Evolutionary conservation across 2,329 filamentous ascomycete species (phyloP).

Genomic region (Monilinia polystroma): DNA sequence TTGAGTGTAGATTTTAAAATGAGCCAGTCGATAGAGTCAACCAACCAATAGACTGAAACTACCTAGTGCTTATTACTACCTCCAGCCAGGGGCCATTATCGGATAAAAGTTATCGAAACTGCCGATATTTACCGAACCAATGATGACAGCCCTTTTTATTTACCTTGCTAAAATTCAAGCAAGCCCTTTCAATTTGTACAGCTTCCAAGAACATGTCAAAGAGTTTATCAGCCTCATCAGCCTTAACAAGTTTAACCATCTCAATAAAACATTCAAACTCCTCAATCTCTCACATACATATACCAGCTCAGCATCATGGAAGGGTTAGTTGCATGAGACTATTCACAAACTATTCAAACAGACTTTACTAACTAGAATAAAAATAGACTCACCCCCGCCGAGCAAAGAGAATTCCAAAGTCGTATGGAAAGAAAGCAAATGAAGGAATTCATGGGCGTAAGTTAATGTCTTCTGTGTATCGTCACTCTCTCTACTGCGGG

Average conservation of each 20-base stretch:
- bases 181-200: constrained; percentile 13
- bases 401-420: constrained; percentile 89
- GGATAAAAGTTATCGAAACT: constrained; percentile 7
- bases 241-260: constrained; percentile 8
- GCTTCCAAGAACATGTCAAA: constrained; percentile 14
- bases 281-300: background rate
- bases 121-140: constrained; percentile 11
- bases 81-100: background rate
- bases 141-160: background rate
- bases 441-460: constrained; percentile 97
- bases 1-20: no score
- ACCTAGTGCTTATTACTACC: no score
- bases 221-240: constrained; percentile 24
- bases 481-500: background rate
- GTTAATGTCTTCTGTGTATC: constrained; percentile 41
- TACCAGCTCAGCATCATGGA: constrained; percentile 33
- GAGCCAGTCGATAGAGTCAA: no score
- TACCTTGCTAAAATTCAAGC: constrained; percentile 18
- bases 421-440: constrained; percentile 98
- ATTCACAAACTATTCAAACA: background rate
- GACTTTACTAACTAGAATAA: constrained; percentile 24
- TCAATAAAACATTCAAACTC: background rate
- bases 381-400: constrained; percentile 47
- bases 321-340: constrained; percentile 32
- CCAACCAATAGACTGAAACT: no score